These are phyloP conservation scores for Venturia effusa DNA, from an alignment of 2,329 filamentous ascomycete genomes.

Conservation along the genomic window DNA sequence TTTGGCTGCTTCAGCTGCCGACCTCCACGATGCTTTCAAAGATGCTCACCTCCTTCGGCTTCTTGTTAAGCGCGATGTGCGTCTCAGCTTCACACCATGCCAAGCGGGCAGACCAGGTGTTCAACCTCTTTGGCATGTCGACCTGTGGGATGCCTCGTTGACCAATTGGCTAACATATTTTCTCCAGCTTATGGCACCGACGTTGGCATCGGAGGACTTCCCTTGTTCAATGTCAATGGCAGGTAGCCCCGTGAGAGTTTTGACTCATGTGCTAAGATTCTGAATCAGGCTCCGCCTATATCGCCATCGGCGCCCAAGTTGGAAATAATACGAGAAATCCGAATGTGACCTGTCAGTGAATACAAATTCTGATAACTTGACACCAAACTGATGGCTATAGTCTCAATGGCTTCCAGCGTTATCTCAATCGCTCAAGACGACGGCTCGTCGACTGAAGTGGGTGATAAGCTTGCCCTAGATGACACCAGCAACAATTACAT, in stretches of 20 bases:
- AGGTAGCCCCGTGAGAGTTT: background rate
- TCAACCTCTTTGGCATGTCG: background rate
- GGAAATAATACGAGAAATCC: background rate
- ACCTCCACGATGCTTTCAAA: background rate
- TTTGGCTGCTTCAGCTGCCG: background rate
- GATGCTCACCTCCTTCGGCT: background rate
- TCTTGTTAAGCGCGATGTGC: background rate
- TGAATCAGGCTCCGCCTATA: background rate
- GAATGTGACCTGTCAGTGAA: background rate
- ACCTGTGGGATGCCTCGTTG: background rate
- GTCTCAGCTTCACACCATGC: background rate
- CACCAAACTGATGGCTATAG: background rate
- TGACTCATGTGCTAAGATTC: background rate
- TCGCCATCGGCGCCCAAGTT: background rate
- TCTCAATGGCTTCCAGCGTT: background rate
- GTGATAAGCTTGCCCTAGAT: background rate
- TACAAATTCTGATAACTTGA: background rate
- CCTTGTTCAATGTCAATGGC: background rate
- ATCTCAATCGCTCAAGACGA: background rate
- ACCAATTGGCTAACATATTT: background rate
- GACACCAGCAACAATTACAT: background rate
- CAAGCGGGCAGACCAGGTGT: background rate
- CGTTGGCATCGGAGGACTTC: background rate
- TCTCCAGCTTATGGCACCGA: slow-evolving; percentile 1
- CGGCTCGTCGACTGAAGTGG: background rate